Evolutionary conservation across 768 basidiomycete species (phyloP).

Genomic region (Galerina marginata): DNA sequence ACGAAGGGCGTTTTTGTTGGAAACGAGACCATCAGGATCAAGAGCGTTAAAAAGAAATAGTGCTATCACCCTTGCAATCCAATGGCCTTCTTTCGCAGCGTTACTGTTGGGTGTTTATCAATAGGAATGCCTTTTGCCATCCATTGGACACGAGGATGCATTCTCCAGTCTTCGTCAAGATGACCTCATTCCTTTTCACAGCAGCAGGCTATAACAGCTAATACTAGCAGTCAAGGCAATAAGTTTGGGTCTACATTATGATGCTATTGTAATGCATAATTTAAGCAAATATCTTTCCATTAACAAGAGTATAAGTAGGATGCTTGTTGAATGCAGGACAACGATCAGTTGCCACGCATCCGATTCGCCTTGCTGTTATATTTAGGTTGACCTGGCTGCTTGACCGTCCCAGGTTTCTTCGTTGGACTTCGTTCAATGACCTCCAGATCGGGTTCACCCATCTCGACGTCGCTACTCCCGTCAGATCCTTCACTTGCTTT

Average conservation of each 20-base stretch:
- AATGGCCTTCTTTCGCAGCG: background rate
- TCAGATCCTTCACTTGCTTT: constrained; percentile 40
- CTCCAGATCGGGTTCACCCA: constrained; percentile 46
- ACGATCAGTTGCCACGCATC: constrained; percentile 1
- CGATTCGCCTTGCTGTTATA: background rate
- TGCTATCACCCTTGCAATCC: constrained; percentile 11
- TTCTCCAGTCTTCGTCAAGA: no score
- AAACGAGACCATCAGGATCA: constrained; percentile 90
- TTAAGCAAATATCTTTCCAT: background rate
- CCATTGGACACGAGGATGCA: no score
- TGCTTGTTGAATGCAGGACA: background rate
- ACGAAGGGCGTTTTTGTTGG: constrained; percentile 90
- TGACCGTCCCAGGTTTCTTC: constrained; percentile 1
- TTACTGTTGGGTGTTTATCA: background rate
- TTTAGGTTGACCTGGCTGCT: background rate
- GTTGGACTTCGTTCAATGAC: constrained; percentile 37
- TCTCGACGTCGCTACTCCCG: constrained; percentile 30
- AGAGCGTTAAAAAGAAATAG: constrained; percentile 96
- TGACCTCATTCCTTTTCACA: background rate
- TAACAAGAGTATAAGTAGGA: background rate
- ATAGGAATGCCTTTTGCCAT: no score
- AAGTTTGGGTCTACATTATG: constrained; percentile 4
- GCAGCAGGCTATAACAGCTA: background rate
- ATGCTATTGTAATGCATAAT: constrained; percentile 4
- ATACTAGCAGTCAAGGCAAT: background rate